These are phyloP conservation scores for Aspergillus cejpii DNA, from an alignment of 2,329 filamentous ascomycete genomes.

Conservation along the genomic window DNA sequence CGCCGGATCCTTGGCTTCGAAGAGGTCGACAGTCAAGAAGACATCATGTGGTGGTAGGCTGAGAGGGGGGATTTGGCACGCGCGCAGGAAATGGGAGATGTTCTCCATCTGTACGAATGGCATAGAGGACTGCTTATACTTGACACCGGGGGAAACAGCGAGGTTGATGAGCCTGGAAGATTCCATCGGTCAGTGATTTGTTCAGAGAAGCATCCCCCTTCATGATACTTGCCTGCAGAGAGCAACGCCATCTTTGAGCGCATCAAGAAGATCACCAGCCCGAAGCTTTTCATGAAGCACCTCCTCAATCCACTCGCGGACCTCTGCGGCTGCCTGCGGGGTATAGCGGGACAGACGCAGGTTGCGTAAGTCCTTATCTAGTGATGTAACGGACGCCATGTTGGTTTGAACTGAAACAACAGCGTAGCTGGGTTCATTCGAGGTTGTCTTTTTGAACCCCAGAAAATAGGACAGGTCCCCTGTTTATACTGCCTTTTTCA, in stretches of 20 bases:
- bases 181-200: slow-evolving; percentile 16
- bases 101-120: slow-evolving; percentile 99
- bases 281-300: slow-evolving; percentile 67
- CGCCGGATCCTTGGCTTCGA: slow-evolving; percentile 88
- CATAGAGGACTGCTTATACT: slow-evolving; percentile 88
- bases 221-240: slow-evolving; percentile 69
- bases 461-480: background rate
- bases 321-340: slow-evolving; percentile 79
- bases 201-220: background rate
- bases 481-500: background rate
- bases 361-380: slow-evolving; percentile 93
- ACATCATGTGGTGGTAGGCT: slow-evolving; percentile 88
- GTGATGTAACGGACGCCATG: slow-evolving; percentile 89
- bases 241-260: slow-evolving; percentile 81
- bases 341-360: slow-evolving; percentile 91
- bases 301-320: slow-evolving; percentile 76
- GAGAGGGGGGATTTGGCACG: slow-evolving; percentile 76
- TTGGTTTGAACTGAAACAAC: slow-evolving; percentile 8
- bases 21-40: slow-evolving; percentile 95
- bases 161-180: slow-evolving; percentile 69
- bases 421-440: background rate
- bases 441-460: background rate
- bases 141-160: slow-evolving; percentile 68
- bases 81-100: slow-evolving; percentile 88
- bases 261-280: slow-evolving; percentile 70